phyloP scores from a whole-genome alignment of 2,329 filamentous ascomycete species.

The Atkinsonella texensis region DNA sequence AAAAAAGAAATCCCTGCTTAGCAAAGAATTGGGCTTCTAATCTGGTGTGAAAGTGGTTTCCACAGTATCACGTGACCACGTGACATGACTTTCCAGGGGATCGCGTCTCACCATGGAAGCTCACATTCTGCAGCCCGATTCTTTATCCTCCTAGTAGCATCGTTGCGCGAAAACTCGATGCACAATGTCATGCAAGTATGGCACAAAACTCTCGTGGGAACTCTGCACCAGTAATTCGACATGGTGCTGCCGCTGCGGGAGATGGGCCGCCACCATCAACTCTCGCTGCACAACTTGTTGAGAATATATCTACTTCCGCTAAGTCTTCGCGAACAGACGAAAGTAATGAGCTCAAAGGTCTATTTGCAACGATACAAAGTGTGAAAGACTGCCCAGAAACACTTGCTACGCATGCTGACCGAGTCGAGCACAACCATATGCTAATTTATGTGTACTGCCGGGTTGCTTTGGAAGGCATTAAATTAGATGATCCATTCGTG shows the following conservation, averaged over 20 bases:
- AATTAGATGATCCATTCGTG: constrained; percentile 57
- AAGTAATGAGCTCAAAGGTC: constrained; percentile 61
- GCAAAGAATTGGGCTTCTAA: neutral
- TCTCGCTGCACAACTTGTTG: constrained; percentile 75
- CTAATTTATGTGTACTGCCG: constrained; percentile 75
- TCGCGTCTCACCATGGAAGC: constrained; percentile 1
- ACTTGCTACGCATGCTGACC: constrained; percentile 52
- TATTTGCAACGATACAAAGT: constrained; percentile 46
- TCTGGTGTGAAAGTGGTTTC: neutral
- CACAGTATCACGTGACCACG: constrained; percentile 6
- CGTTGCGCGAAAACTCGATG: neutral
- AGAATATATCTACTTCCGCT: constrained; percentile 58
- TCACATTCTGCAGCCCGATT: neutral
- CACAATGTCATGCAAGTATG: constrained; percentile 20
- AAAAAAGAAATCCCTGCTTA: neutral
- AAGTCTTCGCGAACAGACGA: constrained; percentile 51
- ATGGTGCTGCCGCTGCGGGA: constrained; percentile 9
- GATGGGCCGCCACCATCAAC: constrained; percentile 56
- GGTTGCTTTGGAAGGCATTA: constrained; percentile 61
- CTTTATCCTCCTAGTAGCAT: neutral
- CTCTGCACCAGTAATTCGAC: constrained; percentile 9
- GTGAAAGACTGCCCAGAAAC: constrained; percentile 38
- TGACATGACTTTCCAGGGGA: neutral
- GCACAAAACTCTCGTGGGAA: constrained; percentile 13
- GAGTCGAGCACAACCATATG: constrained; percentile 68